Evolutionary conservation across 306 rosid genomes (phyloP).

Genomic region (Pterocarpus santalinus): DNA sequence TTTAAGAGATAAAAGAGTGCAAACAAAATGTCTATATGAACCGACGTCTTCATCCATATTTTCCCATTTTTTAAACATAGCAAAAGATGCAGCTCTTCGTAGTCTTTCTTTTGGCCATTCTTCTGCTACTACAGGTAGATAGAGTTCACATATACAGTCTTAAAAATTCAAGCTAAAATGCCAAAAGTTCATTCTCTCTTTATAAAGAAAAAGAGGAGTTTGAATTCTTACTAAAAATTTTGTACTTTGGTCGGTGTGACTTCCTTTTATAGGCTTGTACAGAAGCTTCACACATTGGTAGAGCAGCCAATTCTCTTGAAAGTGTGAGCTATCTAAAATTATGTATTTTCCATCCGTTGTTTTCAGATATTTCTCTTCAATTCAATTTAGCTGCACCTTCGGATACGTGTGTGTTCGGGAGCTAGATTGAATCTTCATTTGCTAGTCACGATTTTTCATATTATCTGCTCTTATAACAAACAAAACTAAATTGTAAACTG

Average conservation of each 20-base stretch:
- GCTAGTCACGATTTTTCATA: too few species aligned
- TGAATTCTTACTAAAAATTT: background rate
- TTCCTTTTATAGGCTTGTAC: constrained; percentile 52
- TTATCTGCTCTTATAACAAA: too few species aligned
- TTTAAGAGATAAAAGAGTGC: constrained; percentile 9
- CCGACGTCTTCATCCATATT: background rate
- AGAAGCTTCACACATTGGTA: constrained; percentile 51
- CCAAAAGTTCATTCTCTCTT: background rate
- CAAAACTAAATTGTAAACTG: too few species aligned
- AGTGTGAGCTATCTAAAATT: constrained; percentile 39
- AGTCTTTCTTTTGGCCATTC: constrained; percentile 36
- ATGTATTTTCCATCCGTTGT: constrained; percentile 1
- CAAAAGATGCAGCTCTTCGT: constrained; percentile 49
- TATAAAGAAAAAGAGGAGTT: background rate
- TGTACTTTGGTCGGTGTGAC: background rate
- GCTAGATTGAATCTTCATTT: too few species aligned
- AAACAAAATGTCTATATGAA: constrained; percentile 19
- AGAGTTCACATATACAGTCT: background rate
- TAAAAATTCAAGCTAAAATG: background rate
- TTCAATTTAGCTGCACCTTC: background rate
- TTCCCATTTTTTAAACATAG: constrained; percentile 4
- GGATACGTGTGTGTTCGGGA: too few species aligned
- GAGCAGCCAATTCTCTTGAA: constrained; percentile 43
- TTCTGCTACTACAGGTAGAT: constrained; percentile 49
- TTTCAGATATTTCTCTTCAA: background rate